These are phyloP conservation scores for Taphrina confusa DNA, from an alignment of 1,139 yeast species.

Conservation along the genomic window DNA sequence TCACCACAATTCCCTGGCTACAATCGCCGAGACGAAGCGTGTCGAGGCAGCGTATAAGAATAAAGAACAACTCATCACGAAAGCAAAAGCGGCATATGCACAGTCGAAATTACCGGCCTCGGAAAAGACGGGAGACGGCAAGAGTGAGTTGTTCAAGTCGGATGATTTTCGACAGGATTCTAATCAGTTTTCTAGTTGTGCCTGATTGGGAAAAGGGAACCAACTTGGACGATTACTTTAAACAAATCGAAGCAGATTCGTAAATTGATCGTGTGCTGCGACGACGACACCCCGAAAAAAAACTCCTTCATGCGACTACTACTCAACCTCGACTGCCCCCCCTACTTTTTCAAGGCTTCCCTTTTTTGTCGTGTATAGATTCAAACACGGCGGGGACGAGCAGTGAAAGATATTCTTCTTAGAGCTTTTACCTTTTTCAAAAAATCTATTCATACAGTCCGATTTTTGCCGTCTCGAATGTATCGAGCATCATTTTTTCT, in stretches of 20 bases:
- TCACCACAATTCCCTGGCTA: slow-evolving; percentile 72
- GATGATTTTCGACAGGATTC: neutral
- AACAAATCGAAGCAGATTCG: slow-evolving; percentile 31
- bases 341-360: no score
- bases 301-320: no score
- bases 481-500: no score
- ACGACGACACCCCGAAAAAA: no score
- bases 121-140: slow-evolving; percentile 50
- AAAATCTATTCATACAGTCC: no score
- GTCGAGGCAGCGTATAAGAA: slow-evolving; percentile 80
- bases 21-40: slow-evolving; percentile 59
- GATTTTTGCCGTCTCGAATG: no score
- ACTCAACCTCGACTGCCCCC: no score
- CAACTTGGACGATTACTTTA: slow-evolving; percentile 27
- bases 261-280: no score
- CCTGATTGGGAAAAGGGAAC: slow-evolving; percentile 32
- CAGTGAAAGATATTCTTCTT: no score
- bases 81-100: slow-evolving; percentile 68
- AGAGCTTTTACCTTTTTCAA: no score
- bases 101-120: slow-evolving; percentile 54
- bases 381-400: no score
- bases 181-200: slow-evolving; percentile 1
- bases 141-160: slow-evolving; percentile 5
- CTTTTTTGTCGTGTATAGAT: no score
- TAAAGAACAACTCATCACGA: slow-evolving; percentile 88